Conservation (phyloP, 23 red algal genomes). For the Gracilaria gracilis region DNA sequence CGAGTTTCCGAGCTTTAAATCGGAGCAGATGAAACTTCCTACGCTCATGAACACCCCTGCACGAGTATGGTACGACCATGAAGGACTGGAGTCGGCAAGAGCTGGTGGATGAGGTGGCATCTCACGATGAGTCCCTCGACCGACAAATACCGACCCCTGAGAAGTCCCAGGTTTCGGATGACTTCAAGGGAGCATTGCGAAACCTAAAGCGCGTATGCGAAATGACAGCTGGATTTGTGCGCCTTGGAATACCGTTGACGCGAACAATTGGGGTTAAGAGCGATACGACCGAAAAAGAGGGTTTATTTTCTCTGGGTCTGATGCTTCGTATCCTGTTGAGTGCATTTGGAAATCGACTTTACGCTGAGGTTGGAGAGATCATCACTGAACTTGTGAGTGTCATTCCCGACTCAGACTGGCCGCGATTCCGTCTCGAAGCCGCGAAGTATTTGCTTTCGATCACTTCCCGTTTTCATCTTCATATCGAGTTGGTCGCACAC, state of each 20-base stretch:
- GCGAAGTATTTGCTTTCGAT: slow-evolving; percentile 46
- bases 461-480: slow-evolving; percentile 34
- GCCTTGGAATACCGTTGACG: not conserved
- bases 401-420: slow-evolving; percentile 24
- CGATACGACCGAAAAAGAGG: not conserved
- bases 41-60: slow-evolving; percentile 21
- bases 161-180: not conserved
- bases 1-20: not conserved
- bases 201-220: slow-evolving; percentile 45
- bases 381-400: slow-evolving; percentile 33
- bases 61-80: slow-evolving; percentile 30
- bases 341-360: slow-evolving; percentile 44
- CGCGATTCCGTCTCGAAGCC: slow-evolving; percentile 3
- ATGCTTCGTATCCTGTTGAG: slow-evolving; percentile 24
- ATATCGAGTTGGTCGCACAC: slow-evolving; percentile 59
- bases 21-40: not conserved
- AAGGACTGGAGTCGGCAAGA: not conserved
- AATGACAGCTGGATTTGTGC: slow-evolving; percentile 28
- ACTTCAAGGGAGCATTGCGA: slow-evolving; percentile 26
- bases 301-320: slow-evolving; percentile 12
- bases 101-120: not conserved
- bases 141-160: not conserved
- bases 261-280: not conserved
- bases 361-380: slow-evolving; percentile 31
- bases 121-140: not conserved